Base-by-base conservation (phyloP, 2,329 filamentous ascomycete species). In the Colletotrichum paranaense region DNA sequence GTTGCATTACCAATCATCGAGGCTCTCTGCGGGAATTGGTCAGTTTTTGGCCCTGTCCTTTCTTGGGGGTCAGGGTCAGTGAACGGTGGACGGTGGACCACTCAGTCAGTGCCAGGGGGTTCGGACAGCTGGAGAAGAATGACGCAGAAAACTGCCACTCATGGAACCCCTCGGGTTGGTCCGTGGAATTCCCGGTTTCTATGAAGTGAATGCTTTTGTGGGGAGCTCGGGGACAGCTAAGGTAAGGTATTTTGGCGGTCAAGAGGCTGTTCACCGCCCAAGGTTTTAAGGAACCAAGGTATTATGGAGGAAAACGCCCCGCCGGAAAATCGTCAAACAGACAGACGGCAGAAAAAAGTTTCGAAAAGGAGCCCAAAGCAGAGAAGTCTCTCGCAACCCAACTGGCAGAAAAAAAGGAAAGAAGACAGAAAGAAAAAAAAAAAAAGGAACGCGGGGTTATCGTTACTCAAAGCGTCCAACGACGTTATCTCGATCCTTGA, bases 1-100 rank as follows among this genome's bases (percentile, higher is more conserved):
- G 55, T 66, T 66, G 71, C 62, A 73, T 73, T 73, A 73, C 71
- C 71, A 73, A 73, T 70, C 71, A 73, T 62, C 46, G 67, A 35
- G 24, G 49, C 32, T 16, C 62, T 56, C 12, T 56, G 7, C 9
- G 19, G 3, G 19, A 49, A 49, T 49, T 49, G 42, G 42, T 64
- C 49, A 22, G 28, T 46, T 53, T n/a, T 62, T 11, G 16, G 38
- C 22, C 38, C 28, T n/a, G 38, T 30, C 38, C 28, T n/a, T 26
- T 42, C 24, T 26, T 26, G 42, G 42, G 38, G 35, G 57, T 8
- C 6, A 26, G 26, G 26, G 26, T 26, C 26, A 26, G 26, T 26
- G 26, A 26, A 26, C 26, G 26, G 26, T 26, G 26, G 3, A 26
- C 4, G 26, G 26, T 26, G 26, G 42, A 9, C 42, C 42, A 9